Evolutionary conservation across 805 yeast genomes (phyloP).

Genomic region (Naumovozyma castellii): DNA sequence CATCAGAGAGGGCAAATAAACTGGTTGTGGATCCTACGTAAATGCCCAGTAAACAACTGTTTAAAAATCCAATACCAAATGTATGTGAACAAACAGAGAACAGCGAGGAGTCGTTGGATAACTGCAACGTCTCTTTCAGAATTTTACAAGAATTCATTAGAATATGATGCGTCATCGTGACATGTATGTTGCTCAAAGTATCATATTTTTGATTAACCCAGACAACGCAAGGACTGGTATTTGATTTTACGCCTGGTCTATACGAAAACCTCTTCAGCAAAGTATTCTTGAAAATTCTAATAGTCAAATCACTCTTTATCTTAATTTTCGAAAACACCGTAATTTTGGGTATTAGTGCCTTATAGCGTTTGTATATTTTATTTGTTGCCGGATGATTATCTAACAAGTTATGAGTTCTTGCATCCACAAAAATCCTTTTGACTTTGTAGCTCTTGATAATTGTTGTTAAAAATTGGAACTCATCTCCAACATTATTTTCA

Average conservation of each 20-base stretch:
- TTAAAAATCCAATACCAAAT: conserved; percentile 79
- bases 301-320: conserved; percentile 14
- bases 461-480: conserved; percentile 53
- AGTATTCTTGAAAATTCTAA: conserved; percentile 13
- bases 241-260: conserved; percentile 17
- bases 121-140: conserved; percentile 83
- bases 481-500: conserved; percentile 58
- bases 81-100: conserved; percentile 83
- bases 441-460: conserved; percentile 65
- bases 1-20: conserved; percentile 68
- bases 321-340: conserved; percentile 27
- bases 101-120: conserved; percentile 60
- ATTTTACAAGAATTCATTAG: conserved; percentile 76
- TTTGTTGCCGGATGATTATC: conserved; percentile 18
- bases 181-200: conserved; percentile 19
- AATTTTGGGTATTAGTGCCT: conserved; percentile 21
- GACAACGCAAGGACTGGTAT: conserved; percentile 28
- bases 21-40: conserved; percentile 82
- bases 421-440: conserved; percentile 64
- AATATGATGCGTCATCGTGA: conserved; percentile 43
- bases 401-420: conserved; percentile 14
- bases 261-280: conserved; percentile 14
- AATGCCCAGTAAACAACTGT: conserved; percentile 74
- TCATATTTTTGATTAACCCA: conserved; percentile 26
- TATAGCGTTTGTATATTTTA: conserved; percentile 20